Evolutionary conservation across 2,329 filamentous ascomycete genomes (phyloP).

Genomic region (Paecilomyces sp.): DNA sequence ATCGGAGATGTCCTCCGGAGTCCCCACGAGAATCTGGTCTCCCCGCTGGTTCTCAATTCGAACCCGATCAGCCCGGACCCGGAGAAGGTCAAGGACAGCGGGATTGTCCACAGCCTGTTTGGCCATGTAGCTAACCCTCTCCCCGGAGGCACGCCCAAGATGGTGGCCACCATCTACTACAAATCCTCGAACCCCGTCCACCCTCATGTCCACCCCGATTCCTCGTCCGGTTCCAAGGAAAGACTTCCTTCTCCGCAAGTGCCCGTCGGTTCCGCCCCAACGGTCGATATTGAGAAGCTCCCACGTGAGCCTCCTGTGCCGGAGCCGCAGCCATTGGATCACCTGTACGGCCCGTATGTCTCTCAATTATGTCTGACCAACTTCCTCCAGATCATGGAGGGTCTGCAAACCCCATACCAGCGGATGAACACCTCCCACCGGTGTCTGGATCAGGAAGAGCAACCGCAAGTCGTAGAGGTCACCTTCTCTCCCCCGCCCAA

Average conservation of each 20-base stretch:
- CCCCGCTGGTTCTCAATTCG: conserved; percentile 21
- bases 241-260: conserved; percentile 33
- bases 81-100: conserved; percentile 37
- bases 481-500: conserved; percentile 45
- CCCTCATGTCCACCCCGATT: conserved; percentile 43
- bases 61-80: conserved; percentile 34
- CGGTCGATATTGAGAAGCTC: conserved; percentile 45
- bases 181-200: conserved; percentile 37
- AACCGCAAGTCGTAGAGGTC: conserved; percentile 47
- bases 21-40: conserved; percentile 15
- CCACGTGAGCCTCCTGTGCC: conserved; percentile 49
- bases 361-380: conserved; percentile 50
- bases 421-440: conserved; percentile 42
- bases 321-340: conserved; percentile 48
- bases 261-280: conserved; percentile 42
- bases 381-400: conserved; percentile 47
- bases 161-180: conserved; percentile 45
- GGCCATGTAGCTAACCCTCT: conserved; percentile 33
- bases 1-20: conserved; percentile 30
- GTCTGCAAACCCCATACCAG: conserved; percentile 42
- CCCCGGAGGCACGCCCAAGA: conserved; percentile 32
- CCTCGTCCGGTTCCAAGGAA: conserved; percentile 31
- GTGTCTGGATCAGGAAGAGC: conserved; percentile 40
- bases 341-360: conserved; percentile 48
- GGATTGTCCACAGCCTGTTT: conserved; percentile 41